phyloP scores from a whole-genome alignment of 345 rosid species.

The Populus ilicifolia region DNA sequence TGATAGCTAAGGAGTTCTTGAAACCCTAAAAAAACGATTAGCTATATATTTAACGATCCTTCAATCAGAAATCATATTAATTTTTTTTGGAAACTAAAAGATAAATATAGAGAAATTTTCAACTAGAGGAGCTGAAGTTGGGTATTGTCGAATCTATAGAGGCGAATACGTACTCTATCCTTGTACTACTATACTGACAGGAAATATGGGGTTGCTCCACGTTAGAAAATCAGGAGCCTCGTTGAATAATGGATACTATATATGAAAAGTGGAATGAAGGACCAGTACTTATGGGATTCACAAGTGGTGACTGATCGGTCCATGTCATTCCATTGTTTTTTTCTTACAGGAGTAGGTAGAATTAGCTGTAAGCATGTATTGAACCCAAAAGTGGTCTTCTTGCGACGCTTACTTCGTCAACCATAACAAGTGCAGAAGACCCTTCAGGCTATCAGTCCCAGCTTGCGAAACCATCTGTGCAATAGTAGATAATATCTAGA shows the following conservation, averaged over 20 bases:
- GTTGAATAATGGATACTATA: neutral
- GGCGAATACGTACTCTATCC: neutral
- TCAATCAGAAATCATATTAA: neutral
- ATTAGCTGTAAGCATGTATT: neutral
- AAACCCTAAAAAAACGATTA: no score
- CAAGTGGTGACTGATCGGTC: neutral
- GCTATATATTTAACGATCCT: no score
- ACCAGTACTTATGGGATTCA: neutral
- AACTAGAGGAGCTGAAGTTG: neutral
- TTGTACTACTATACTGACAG: no score
- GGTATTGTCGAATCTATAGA: neutral
- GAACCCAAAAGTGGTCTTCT: neutral
- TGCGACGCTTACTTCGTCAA: constrained; percentile 1
- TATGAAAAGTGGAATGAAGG: neutral
- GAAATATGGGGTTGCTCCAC: neutral
- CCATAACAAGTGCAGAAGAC: neutral
- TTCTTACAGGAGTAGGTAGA: constrained; percentile 10
- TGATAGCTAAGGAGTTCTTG: no score
- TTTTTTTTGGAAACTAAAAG: no score
- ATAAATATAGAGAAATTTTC: neutral
- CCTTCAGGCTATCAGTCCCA: neutral
- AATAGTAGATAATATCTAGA: neutral
- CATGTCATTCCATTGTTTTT: neutral
- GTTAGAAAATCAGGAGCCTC: neutral
- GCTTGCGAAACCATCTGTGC: neutral